Percentiles rank a stretch among this genome's conserved stretches.
Conservation (phyloP, 345 rosid species). For the Melastoma malabathricum region DNA sequence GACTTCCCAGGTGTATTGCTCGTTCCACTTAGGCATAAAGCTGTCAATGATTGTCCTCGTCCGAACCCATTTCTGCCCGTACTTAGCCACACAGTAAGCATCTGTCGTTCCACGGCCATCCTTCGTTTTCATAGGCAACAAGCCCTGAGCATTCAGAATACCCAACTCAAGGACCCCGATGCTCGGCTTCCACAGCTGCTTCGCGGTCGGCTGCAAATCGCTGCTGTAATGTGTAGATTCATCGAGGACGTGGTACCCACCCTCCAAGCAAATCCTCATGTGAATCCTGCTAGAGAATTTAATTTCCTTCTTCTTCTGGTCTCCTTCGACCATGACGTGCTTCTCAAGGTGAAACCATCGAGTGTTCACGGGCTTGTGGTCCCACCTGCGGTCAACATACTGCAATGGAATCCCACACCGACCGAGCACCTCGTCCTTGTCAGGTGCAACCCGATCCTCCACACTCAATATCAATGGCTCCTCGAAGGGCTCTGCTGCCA, state of each 20-base stretch:
- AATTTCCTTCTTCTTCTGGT: conserved; percentile 48
- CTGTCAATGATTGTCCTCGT: conserved; percentile 83
- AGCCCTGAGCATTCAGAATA: conserved; percentile 59
- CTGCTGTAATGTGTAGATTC: conserved; percentile 90
- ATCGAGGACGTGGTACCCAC: conserved; percentile 87
- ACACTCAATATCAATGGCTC: conserved; percentile 61
- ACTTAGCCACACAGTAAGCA: conserved; percentile 92
- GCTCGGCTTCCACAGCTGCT: conserved; percentile 70
- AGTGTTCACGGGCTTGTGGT: conserved; percentile 52
- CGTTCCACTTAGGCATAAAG: conserved; percentile 91
- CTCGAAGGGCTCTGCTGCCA: conserved; percentile 84
- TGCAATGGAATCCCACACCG: conserved; percentile 43
- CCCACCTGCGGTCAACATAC: conserved; percentile 48
- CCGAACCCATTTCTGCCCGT: conserved; percentile 85
- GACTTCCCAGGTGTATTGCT: conserved; percentile 95
- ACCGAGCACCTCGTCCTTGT: conserved; percentile 77
- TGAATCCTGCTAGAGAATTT: conserved; percentile 85
- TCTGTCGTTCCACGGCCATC: conserved; percentile 83
- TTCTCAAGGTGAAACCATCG: conserved; percentile 77
- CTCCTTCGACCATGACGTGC: conserved; percentile 49
- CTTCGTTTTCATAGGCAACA: conserved; percentile 80
- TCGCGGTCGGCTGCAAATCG: conserved; percentile 87
- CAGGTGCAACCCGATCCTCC: conserved; percentile 73
- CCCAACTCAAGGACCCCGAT: conserved; percentile 84
- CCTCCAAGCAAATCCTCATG: conserved; percentile 79